Conservation (phyloP, 768 basidiomycete species). For the Kondoa subrosea region DNA sequence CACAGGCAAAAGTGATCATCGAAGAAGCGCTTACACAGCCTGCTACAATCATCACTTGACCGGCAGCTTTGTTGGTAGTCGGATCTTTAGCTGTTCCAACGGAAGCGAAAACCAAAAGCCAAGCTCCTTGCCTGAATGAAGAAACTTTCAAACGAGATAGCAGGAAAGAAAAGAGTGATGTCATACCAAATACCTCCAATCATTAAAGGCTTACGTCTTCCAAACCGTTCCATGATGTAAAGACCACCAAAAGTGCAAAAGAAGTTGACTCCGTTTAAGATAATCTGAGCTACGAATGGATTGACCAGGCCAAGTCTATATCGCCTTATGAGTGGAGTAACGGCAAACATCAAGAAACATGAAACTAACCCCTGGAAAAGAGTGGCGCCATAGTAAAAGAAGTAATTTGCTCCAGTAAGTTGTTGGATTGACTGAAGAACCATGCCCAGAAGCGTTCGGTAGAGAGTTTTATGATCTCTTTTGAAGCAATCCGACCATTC, state of each 20-base stretch:
- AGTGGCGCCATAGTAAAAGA: slow-evolving; percentile 5
- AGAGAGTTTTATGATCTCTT: slow-evolving; percentile 43
- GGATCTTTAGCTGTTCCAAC: slow-evolving; percentile 41
- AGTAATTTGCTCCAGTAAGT: slow-evolving; percentile 40
- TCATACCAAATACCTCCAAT: slow-evolving; percentile 36
- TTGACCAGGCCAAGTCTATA: slow-evolving; percentile 51
- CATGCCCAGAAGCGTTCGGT: slow-evolving; percentile 40
- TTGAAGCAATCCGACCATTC: slow-evolving; percentile 58
- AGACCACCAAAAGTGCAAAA: slow-evolving; percentile 42
- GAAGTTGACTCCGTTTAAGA: slow-evolving; percentile 58
- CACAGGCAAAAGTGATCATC: not conserved
- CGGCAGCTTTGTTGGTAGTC: slow-evolving; percentile 33
- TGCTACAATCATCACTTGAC: slow-evolving; percentile 32
- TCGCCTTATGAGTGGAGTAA: slow-evolving; percentile 52
- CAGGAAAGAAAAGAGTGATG: too few relatives aligned
- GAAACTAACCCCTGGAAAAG: not conserved
- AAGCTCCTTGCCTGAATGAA: slow-evolving; percentile 8
- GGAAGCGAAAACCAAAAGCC: slow-evolving; percentile 36
- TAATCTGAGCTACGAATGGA: slow-evolving; percentile 55
- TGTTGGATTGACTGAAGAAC: slow-evolving; percentile 54
- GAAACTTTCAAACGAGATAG: too few relatives aligned
- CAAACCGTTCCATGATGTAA: slow-evolving; percentile 41
- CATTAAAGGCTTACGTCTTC: slow-evolving; percentile 49
- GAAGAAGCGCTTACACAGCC: not conserved
- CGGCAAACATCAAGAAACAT: slow-evolving; percentile 29